Base-by-base conservation (phyloP, 768 basidiomycete genomes). In the Daedaleopsis sinensis region DNA sequence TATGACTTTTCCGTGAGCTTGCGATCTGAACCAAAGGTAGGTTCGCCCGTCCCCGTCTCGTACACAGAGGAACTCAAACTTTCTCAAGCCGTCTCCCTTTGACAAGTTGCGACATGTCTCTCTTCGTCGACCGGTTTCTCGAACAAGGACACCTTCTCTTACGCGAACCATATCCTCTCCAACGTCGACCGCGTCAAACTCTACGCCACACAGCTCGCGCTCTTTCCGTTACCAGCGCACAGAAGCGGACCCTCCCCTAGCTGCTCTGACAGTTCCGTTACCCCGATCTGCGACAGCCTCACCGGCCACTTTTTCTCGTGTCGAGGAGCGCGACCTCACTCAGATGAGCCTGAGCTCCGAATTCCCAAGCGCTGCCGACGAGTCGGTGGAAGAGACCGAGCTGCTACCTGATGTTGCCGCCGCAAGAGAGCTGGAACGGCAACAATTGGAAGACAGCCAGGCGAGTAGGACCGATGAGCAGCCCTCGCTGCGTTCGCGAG, bases 201-300 rank as follows among this genome's bases (percentile, higher is more conserved):
- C 72, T 5, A 76, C 73, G 0, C 74, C 73, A 23, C 79, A 78
- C 13, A 88, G 85, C 59, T 80, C 74, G 57, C 76, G 76, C 43
- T 87, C 86, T 4, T 62, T 79, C 8, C 58, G 44, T 5, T 65
- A 80, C 43, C 72, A 77, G 42, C 71, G 68, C 6, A 81, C 80
- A 4, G 59, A 62, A 19, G 67, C 72, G 49, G 68, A 73, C n/a
- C 85, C 85, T 4, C 84, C 85, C 1, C 68, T 75, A 19, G 74
- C 80, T n/a, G 79, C 80, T 11, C 66, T 77, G 15, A 73, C 75
- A 13, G 69, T 84, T 36, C 83, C 85, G 15, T 76, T 88, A 36
- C 70, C 68, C 2, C 66, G 70, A 16, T 70, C 71, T 3, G 62
- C 64, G 0, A 71, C 71, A 35, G 68, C 71, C 9, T 70, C 72